Percentiles rank a stretch among this genome's conserved stretches.
phyloP scores from a whole-genome alignment of 1,139 yeast genomes.

The Geotrichum restrictum region DNA sequence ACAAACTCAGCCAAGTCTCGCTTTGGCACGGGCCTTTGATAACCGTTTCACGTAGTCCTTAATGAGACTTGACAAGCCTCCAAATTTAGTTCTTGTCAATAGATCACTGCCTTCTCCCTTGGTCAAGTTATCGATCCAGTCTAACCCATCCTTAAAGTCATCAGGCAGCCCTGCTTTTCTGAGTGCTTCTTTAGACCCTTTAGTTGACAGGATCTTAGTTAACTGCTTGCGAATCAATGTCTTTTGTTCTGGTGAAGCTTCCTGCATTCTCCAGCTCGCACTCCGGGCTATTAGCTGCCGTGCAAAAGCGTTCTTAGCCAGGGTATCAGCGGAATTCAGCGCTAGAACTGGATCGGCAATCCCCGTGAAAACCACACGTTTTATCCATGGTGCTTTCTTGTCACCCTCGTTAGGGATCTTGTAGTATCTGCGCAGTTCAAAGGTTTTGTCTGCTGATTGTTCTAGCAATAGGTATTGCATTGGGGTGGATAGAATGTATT shows the following conservation, averaged over 20 bases:
- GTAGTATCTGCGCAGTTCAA: slow-evolving; percentile 13
- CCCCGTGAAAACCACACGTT: slow-evolving; percentile 19
- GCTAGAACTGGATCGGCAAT: slow-evolving; percentile 25
- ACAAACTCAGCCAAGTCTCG: not conserved
- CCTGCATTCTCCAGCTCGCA: slow-evolving; percentile 29
- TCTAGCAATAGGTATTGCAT: slow-evolving; percentile 25
- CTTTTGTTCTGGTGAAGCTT: slow-evolving; percentile 24
- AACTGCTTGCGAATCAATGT: slow-evolving; percentile 11
- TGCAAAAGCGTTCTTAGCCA: slow-evolving; percentile 22
- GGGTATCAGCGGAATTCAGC: slow-evolving; percentile 28
- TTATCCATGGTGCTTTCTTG: slow-evolving; percentile 7
- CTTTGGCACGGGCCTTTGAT: slow-evolving; percentile 1
- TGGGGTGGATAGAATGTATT: slow-evolving; percentile 24
- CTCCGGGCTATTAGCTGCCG: slow-evolving; percentile 22
- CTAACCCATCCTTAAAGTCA: slow-evolving; percentile 12
- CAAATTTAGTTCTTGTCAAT: slow-evolving; percentile 5
- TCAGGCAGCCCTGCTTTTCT: slow-evolving; percentile 3
- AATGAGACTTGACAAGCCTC: not conserved
- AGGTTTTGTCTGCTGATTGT: slow-evolving; percentile 16
- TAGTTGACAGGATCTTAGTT: slow-evolving; percentile 2
- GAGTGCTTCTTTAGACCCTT: not conserved
- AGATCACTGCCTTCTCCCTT: slow-evolving; percentile 22
- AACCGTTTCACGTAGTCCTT: slow-evolving; percentile 6
- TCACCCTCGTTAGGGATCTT: not conserved
- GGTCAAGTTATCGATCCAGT: slow-evolving; percentile 14